A percentile compares a stretch with the other conserved stretches of the same genome.
phyloP scores from a whole-genome alignment of 2,329 filamentous ascomycete genomes.

The Xylaria sp. region DNA sequence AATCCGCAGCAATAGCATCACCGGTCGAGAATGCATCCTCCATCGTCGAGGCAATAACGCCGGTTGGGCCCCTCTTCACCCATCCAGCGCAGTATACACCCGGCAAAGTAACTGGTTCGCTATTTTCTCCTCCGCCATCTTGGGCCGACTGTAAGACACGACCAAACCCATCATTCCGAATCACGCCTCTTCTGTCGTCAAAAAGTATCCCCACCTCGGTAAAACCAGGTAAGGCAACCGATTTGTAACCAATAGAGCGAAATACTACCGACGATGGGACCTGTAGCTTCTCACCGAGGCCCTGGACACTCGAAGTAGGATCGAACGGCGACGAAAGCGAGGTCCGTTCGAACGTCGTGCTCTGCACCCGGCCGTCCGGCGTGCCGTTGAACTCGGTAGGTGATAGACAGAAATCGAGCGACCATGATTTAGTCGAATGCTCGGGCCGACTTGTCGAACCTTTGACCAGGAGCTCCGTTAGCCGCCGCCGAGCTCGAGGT shows the following conservation, averaged over 20 bases:
- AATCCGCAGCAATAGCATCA: slow-evolving; percentile 85
- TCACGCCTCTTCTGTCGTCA: slow-evolving; percentile 76
- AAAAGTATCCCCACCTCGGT: slow-evolving; percentile 80
- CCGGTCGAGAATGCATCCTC: slow-evolving; percentile 91
- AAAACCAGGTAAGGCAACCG: slow-evolving; percentile 80
- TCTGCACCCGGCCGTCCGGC: slow-evolving; percentile 63
- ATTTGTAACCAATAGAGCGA: slow-evolving; percentile 95
- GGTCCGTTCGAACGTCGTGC: slow-evolving; percentile 75
- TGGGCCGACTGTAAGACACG: slow-evolving; percentile 66
- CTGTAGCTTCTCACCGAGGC: slow-evolving; percentile 61
- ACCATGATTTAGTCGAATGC: slow-evolving; percentile 76
- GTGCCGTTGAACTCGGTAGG: slow-evolving; percentile 74
- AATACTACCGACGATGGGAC: slow-evolving; percentile 81
- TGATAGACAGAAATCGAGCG: slow-evolving; percentile 84
- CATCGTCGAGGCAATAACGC: slow-evolving; percentile 97
- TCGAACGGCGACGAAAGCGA: slow-evolving; percentile 66
- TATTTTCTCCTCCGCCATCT: slow-evolving; percentile 47
- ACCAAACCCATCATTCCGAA: slow-evolving; percentile 84
- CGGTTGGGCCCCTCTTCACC: slow-evolving; percentile 95
- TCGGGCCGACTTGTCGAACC: slow-evolving; percentile 67
- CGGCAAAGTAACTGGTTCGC: slow-evolving; percentile 61
- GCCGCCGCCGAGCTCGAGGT: slow-evolving; percentile 77
- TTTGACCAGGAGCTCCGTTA: slow-evolving; percentile 84
- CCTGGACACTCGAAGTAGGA: slow-evolving; percentile 59
- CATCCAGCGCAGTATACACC: slow-evolving; percentile 95